These are phyloP conservation scores for Kluyveromyces nonfermentans DNA, from an alignment of 805 yeast genomes.

Conservation along the genomic window DNA sequence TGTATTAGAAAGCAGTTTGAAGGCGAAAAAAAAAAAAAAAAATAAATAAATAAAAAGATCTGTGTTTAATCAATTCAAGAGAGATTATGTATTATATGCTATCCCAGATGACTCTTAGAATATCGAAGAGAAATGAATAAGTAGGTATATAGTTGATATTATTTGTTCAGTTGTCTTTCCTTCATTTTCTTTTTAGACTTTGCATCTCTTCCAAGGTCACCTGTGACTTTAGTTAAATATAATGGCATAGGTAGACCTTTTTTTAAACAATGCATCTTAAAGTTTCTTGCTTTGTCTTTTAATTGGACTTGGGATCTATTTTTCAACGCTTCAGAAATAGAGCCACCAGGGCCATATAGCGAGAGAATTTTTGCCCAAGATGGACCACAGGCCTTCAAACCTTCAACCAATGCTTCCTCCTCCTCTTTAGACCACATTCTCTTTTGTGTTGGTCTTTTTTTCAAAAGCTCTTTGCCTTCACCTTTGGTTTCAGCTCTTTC, in stretches of 20 bases:
- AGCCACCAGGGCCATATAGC: conserved; percentile 91
- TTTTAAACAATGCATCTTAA: conserved; percentile 81
- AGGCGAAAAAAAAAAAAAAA: too few species aligned
- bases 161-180: not conserved
- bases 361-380: conserved; percentile 90
- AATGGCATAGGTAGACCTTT: conserved; percentile 70
- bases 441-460: conserved; percentile 24
- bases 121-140: too few species aligned
- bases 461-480: not conserved
- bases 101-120: too few species aligned
- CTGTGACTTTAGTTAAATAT: conserved; percentile 77
- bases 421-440: conserved; percentile 74
- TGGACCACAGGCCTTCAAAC: conserved; percentile 75
- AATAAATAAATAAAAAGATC: too few species aligned
- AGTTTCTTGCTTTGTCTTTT: conserved; percentile 92
- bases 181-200: conserved; percentile 26
- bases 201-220: conserved; percentile 58
- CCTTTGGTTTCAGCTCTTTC: not conserved
- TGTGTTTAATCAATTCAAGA: too few species aligned
- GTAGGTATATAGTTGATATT: not conserved
- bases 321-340: conserved; percentile 70
- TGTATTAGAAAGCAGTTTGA: too few species aligned
- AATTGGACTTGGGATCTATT: conserved; percentile 86
- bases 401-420: conserved; percentile 74
- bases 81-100: not conserved